These are phyloP conservation scores for Calonectria pteridis DNA, from an alignment of 2,329 filamentous ascomycete species.

Conservation along the genomic window DNA sequence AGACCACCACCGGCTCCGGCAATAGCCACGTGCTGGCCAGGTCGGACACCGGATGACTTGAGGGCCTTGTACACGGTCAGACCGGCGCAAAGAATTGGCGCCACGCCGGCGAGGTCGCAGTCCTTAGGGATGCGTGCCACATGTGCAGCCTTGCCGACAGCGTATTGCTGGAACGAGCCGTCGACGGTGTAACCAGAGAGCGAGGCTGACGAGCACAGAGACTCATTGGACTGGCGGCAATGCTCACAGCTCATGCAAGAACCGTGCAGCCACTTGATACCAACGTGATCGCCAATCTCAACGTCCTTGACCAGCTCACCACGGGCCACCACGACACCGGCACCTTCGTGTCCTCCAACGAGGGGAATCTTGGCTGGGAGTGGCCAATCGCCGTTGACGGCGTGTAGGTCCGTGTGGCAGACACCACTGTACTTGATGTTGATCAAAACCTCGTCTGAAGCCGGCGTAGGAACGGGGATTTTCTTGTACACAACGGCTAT, in stretches of 20 bases:
- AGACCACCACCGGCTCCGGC: constrained; percentile 87
- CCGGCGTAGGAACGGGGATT: constrained; percentile 83
- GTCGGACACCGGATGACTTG: constrained; percentile 79
- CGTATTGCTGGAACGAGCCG: constrained; percentile 91
- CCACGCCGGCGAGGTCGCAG: constrained; percentile 77
- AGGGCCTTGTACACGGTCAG: constrained; percentile 88
- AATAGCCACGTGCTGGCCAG: constrained; percentile 82
- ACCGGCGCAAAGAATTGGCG: constrained; percentile 85
- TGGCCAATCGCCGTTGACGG: constrained; percentile 89
- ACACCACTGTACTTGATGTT: constrained; percentile 91
- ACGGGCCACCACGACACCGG: constrained; percentile 82
- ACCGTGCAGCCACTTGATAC: constrained; percentile 91
- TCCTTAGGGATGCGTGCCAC: constrained; percentile 83
- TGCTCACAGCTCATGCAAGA: constrained; percentile 84
- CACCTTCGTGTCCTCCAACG: constrained; percentile 82
- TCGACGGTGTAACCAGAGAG: constrained; percentile 92
- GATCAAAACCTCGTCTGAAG: constrained; percentile 87
- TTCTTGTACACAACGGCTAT: constrained; percentile 75
- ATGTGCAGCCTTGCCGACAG: constrained; percentile 84
- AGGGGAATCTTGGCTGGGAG: constrained; percentile 81
- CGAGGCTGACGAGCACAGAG: constrained; percentile 78
- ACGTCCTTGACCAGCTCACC: constrained; percentile 82
- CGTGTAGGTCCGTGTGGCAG: constrained; percentile 83
- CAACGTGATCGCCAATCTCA: constrained; percentile 83
- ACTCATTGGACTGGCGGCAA: constrained; percentile 83